Conservation (phyloP, 345 rosid genomes). For the Durio zibethinus region DNA sequence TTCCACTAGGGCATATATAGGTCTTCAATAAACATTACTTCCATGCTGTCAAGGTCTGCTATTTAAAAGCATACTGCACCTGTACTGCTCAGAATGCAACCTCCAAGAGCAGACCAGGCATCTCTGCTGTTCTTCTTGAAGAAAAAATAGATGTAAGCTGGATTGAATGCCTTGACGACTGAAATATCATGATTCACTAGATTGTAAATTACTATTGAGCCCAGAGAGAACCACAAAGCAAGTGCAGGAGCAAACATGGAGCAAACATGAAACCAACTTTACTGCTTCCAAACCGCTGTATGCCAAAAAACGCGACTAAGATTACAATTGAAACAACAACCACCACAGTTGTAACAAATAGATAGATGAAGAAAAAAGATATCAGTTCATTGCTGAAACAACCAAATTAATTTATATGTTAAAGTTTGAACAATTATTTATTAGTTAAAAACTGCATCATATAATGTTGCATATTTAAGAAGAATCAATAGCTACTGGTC, state of each 20-base stretch:
- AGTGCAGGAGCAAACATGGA: slow-evolving; percentile 87
- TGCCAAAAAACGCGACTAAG: slow-evolving; percentile 75
- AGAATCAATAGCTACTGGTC: background rate
- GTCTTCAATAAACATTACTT: background rate
- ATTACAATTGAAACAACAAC: slow-evolving; percentile 63
- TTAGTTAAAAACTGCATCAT: background rate
- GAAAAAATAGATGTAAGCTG: slow-evolving; percentile 68
- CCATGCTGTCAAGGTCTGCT: background rate
- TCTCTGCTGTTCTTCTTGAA: slow-evolving; percentile 68
- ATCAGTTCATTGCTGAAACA: background rate
- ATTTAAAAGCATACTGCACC: slow-evolving; percentile 39
- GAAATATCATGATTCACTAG: slow-evolving; percentile 54
- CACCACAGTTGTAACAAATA: slow-evolving; percentile 54
- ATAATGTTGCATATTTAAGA: background rate
- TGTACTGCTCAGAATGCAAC: slow-evolving; percentile 91
- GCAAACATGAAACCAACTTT: slow-evolving; percentile 89
- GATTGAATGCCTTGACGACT: slow-evolving; percentile 82
- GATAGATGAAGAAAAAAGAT: background rate
- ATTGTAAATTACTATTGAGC: slow-evolving; percentile 79
- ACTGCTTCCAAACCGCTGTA: slow-evolving; percentile 83
- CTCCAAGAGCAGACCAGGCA: slow-evolving; percentile 96
- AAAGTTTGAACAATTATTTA: background rate
- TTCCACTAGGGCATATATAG: background rate
- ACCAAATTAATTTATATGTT: background rate
- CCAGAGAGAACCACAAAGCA: slow-evolving; percentile 86